Evolutionary conservation across 2,329 filamentous ascomycete genomes (phyloP), one percentile per base, ranked within the genome.

Genomic region (Claviceps sp.): DNA sequence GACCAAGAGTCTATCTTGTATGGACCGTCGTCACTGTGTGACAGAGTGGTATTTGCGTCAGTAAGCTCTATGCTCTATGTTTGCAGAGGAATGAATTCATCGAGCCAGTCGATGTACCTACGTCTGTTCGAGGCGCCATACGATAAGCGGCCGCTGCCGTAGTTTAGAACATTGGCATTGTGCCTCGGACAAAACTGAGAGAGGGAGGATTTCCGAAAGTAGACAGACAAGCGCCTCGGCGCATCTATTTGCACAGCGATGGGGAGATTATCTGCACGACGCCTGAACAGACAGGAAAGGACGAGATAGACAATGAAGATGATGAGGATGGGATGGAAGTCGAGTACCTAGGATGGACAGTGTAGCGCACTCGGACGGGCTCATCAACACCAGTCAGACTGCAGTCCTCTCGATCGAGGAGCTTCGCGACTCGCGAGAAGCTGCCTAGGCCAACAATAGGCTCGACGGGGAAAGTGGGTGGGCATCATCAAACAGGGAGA

Each of bases 1-100:
- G 52, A 52, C 49, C 38, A 16, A 48, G 53, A 55, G 50, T 52
- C 53, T 50, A 51, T 51, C 52, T 36, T 55, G 52, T 54, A 53
- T 47, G 53, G 46, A 46, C 45, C 39, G 51, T 44, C 34, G 51
- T 48, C 22, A 42, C 45, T 46, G n/a, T 45, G 9, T 39, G 37
- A n/a, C 16, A n/a, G 50, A 23, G 34, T 20, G 26, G 49, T 9
- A n/a, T 34, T 39, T 17, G 49, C 26, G 20, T 51, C 26, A 47
- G 36, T 20, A 3, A 11, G 34, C 43, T 23, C 17, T 11, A n/a
- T 34, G 29, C 9, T 34, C 9, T 34, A 34, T 9, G 29, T 34
- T 4, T 34, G n/a, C 5, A 36, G 16, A 7, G 13, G 40, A 36
- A n/a, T 13, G 14, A 14, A 22, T 2, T 8, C 38, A 43, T 29